Evolutionary conservation across 805 yeast genomes (phyloP).

Genomic region (Wickerhamomyces ciferrii): DNA sequence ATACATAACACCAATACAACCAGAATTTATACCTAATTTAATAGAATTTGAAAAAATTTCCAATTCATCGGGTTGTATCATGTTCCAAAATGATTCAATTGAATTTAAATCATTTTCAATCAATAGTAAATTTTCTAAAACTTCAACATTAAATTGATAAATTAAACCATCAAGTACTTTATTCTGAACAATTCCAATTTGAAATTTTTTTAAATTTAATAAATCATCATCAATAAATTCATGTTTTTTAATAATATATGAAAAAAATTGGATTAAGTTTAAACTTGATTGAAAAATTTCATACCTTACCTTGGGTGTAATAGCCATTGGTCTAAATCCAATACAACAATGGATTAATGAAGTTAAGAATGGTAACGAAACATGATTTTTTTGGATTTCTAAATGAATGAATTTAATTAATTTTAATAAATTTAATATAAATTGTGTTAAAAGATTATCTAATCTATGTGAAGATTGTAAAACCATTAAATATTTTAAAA

Average conservation of each 20-base stretch:
- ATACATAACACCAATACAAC: slow-evolving; percentile 37
- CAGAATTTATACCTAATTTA: neutral
- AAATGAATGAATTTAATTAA: slow-evolving; percentile 20
- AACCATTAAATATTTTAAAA: slow-evolving; percentile 17
- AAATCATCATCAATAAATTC: slow-evolving; percentile 20
- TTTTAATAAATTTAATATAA: slow-evolving; percentile 28
- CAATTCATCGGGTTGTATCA: neutral
- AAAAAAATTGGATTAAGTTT: no score
- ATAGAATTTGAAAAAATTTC: neutral
- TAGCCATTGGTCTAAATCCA: slow-evolving; percentile 59
- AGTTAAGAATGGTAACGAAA: slow-evolving; percentile 55
- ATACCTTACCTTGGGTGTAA: slow-evolving; percentile 20
- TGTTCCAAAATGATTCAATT: neutral
- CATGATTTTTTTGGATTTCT: neutral
- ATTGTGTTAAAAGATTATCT: slow-evolving; percentile 42
- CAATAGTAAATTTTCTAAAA: slow-evolving; percentile 41
- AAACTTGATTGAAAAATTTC: no score
- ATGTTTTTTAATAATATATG: slow-evolving; percentile 12
- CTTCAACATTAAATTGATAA: slow-evolving; percentile 47
- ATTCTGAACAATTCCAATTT: slow-evolving; percentile 33
- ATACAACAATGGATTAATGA: slow-evolving; percentile 51
- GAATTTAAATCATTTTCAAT: neutral
- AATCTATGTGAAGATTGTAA: slow-evolving; percentile 25
- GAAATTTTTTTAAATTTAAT: slow-evolving; percentile 14
- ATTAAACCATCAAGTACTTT: slow-evolving; percentile 46